phyloP scores from a whole-genome alignment of 257 asterid genomes.

The Solanum medicagineum region DNA sequence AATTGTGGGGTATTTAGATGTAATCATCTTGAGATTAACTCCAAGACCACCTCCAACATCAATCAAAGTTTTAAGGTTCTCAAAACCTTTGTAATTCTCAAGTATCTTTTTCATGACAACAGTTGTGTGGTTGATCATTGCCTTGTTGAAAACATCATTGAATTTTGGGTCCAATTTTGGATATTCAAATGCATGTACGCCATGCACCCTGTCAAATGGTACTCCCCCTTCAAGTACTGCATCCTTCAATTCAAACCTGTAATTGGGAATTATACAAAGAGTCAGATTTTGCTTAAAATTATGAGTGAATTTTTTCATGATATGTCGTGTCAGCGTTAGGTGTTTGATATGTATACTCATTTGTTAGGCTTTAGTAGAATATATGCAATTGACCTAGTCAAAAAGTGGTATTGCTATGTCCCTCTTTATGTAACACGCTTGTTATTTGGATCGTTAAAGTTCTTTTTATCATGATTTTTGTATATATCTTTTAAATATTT shows the following conservation, averaged over 20 bases:
- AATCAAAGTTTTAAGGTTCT: slow-evolving; percentile 11
- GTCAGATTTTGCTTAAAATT: not conserved
- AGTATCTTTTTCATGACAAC: slow-evolving; percentile 12
- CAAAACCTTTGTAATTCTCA: slow-evolving; percentile 21
- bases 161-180: slow-evolving; percentile 6
- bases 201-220: slow-evolving; percentile 21
- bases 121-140: slow-evolving; percentile 18
- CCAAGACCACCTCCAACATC: slow-evolving; percentile 43
- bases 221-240: slow-evolving; percentile 28
- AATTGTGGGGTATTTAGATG: slow-evolving; percentile 19
- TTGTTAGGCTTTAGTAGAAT: not conserved
- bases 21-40: slow-evolving; percentile 15
- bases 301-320: too few species aligned
- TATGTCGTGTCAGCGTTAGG: too few species aligned
- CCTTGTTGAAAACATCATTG: slow-evolving; percentile 19
- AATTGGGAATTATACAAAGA: not conserved
- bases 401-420: not conserved
- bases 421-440: too few species aligned
- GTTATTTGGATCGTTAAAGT: too few species aligned
- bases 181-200: slow-evolving; percentile 17
- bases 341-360: not conserved
- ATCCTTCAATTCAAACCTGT: slow-evolving; percentile 18
- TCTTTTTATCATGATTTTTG: too few species aligned
- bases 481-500: too few species aligned
- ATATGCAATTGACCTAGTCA: not conserved